phyloP scores from a whole-genome alignment of 495 filamentous ascomycete genomes.

The Neohortaea acidophila region DNA sequence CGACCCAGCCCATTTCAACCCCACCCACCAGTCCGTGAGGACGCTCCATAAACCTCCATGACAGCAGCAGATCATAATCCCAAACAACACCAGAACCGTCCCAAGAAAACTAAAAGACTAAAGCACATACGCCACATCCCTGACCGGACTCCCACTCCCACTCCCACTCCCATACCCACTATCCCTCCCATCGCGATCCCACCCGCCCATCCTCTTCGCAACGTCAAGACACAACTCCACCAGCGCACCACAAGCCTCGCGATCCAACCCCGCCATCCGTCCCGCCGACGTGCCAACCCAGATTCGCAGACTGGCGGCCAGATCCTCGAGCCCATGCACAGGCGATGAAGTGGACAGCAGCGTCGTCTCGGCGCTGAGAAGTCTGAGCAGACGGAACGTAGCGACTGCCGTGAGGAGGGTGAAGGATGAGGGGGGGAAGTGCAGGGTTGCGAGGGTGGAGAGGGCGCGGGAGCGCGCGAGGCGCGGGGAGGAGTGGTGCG shows the following conservation, averaged over 20 bases:
- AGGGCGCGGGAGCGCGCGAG: conserved; percentile 9
- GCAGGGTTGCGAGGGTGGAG: conserved; percentile 18
- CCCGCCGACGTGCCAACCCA: conserved; percentile 26
- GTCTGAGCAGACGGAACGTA: conserved; percentile 52
- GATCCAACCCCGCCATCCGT: conserved; percentile 15
- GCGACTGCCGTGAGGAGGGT: conserved; percentile 68
- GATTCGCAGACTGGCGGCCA: conserved; percentile 21
- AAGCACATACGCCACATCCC: too few relatives aligned
- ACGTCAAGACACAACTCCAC: conserved; percentile 11
- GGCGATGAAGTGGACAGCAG: too few relatives aligned
- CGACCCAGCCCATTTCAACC: too few relatives aligned
- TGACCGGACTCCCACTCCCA: conserved; percentile 3
- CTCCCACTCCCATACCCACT: conserved; percentile 11
- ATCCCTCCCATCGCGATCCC: conserved; percentile 7
- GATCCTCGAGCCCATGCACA: conserved; percentile 20
- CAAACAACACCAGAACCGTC: too few relatives aligned
- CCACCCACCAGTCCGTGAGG: too few relatives aligned
- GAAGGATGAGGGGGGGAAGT: conserved; percentile 25
- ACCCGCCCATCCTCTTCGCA: conserved; percentile 12
- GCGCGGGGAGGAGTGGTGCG: conserved; percentile 30
- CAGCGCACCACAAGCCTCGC: conserved; percentile 5
- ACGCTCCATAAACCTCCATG: too few relatives aligned
- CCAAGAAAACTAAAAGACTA: too few relatives aligned
- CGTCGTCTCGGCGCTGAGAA: background rate
- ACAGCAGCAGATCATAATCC: too few relatives aligned